Evolutionary conservation across 768 basidiomycete genomes (phyloP).

Genomic region (Mycena pura): DNA sequence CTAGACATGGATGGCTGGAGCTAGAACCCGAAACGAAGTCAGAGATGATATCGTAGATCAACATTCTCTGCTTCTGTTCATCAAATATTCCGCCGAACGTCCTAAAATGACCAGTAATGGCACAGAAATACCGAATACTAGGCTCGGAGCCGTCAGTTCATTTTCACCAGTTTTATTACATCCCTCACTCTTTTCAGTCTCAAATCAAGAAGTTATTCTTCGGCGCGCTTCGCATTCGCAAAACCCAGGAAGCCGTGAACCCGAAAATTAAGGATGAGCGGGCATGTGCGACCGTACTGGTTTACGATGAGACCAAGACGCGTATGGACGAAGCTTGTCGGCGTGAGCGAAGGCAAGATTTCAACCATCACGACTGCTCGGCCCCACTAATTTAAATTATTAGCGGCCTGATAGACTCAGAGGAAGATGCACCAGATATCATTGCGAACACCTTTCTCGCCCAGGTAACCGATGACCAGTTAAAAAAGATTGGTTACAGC

Average conservation of each 20-base stretch:
- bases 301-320: slow-evolving; percentile 2
- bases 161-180: no score
- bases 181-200: no score
- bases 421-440: slow-evolving; percentile 23
- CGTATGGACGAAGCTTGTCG: slow-evolving; percentile 6
- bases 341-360: not conserved
- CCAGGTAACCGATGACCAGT: slow-evolving; percentile 2
- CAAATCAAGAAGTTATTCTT: slow-evolving; percentile 15
- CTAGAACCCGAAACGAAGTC: not conserved
- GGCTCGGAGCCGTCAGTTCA: not conserved
- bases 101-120: not conserved
- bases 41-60: not conserved
- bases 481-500: not conserved
- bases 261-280: not conserved
- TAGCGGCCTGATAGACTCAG: no score
- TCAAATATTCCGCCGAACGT: not conserved
- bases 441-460: slow-evolving; percentile 16
- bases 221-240: slow-evolving; percentile 4
- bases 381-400: no score
- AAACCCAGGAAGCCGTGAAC: slow-evolving; percentile 2
- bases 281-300: slow-evolving; percentile 5
- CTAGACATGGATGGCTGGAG: not conserved
- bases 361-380: no score
- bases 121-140: not conserved
- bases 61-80: not conserved